Base-by-base conservation (phyloP, 2,329 filamentous ascomycete species). In the Metarhizium sp. region DNA sequence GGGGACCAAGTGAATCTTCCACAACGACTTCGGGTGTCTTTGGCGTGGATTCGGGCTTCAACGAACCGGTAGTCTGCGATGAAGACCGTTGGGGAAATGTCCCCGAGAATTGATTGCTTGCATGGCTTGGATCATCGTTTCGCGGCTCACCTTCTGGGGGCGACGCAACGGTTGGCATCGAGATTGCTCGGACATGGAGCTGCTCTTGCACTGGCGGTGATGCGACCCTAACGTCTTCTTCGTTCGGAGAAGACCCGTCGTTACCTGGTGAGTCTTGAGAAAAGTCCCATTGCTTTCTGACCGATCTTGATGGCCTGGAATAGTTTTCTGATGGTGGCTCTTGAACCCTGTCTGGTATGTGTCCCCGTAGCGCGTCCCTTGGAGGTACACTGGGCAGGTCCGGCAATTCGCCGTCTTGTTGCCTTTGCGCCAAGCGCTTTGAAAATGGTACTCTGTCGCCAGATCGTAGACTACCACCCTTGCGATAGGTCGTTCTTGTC, bases 401-500 rank as follows among this genome's bases (percentile, higher is more conserved):
- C 4, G 57, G 48, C 6, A 59, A 59, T 58, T 86, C 83, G 14
- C 77, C 77, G 18, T 87, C 86, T n/a, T 78, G 74, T 29, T 82
- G 79, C 56, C 82, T 82, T 47, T 81, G 79, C 4, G 77, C 77
- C 48, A 84, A 77, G 43, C 92, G 82, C 69, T 89, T 90, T 1
- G 89, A 87, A 61, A 90, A 87, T 0, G 87, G 84, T 3, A 84
- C 76, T 54, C 88, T 81, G 58, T 94, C 88, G 29, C 88, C 87
- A 61, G 86, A 89, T 52, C 88, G 86, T 59, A 96, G 70, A 73
- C 92, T 96, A 38, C 92, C 92, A 56, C 89, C 79, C 63, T 84
- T 90, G 63, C 92, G 79, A 69, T 97, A 97, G 30, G 89, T 92
- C 5, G 94, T 99, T 54, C 90, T 82, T 20, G 91, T 99, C 13